These are phyloP conservation scores for Backusella tarrabulga DNA, from an alignment of 192 early-diverging fungal genomes.

Conservation along the genomic window DNA sequence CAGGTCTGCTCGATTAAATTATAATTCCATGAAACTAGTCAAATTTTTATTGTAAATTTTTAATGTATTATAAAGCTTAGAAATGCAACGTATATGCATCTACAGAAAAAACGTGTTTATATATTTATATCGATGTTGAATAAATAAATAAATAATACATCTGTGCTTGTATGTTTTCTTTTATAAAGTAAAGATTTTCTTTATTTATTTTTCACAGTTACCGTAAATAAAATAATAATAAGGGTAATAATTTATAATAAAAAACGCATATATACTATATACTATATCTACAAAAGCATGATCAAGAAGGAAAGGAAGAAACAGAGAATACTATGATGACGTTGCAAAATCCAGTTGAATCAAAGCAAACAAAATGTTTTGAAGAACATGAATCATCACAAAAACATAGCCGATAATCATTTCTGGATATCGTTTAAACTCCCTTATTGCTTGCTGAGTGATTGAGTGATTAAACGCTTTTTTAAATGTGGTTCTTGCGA, in stretches of 20 bases:
- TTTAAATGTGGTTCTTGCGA: conserved; percentile 64
- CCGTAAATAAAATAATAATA: neutral
- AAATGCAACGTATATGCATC: neutral
- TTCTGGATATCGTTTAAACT: conserved; percentile 68
- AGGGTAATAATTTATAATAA: neutral
- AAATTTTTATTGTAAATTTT: too few relatives aligned
- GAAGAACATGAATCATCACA: conserved; percentile 71
- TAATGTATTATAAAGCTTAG: too few relatives aligned
- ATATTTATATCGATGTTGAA: neutral
- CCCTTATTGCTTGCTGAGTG: conserved; percentile 61
- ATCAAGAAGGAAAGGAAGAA: neutral
- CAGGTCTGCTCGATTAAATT: too few relatives aligned
- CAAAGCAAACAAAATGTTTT: conserved; percentile 67
- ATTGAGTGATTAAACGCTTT: conserved; percentile 54
- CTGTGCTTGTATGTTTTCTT: neutral
- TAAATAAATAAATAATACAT: neutral
- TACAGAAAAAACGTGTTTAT: neutral
- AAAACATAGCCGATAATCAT: conserved; percentile 63
- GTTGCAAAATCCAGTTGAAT: conserved; percentile 53
- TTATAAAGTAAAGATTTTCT: neutral
- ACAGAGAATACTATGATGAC: neutral
- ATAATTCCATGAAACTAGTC: too few relatives aligned
- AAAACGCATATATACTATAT: neutral
- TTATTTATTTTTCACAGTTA: neutral
- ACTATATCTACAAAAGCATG: neutral